Percentiles rank a stretch among this genome's conserved stretches.
Evolutionary conservation across 306 rosid genomes (phyloP).

Genomic region (Trifolium dubium): DNA sequence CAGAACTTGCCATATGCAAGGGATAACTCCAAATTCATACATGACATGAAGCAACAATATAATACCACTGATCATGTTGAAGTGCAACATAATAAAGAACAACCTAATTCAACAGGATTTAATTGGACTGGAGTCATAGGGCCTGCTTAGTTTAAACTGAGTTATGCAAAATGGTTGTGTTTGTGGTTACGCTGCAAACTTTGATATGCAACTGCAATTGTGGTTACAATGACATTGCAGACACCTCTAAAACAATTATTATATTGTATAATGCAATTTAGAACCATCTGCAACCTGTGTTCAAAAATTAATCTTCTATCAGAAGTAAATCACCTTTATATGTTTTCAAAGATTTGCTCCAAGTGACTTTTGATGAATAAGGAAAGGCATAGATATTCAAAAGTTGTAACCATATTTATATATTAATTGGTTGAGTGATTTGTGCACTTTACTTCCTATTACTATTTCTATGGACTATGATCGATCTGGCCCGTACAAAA

Average conservation of each 20-base stretch:
- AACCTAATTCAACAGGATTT: too few species aligned
- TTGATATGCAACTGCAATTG: too few species aligned
- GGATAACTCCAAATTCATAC: not conserved
- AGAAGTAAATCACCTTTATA: constrained; percentile 5
- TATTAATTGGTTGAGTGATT: constrained; percentile 29
- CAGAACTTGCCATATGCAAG: not conserved
- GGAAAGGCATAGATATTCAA: constrained; percentile 38
- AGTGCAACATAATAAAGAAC: too few species aligned
- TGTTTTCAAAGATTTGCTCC: constrained; percentile 48
- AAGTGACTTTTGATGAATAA: constrained; percentile 38
- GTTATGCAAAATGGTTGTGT: too few species aligned
- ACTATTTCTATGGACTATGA: not conserved
- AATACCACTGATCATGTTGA: too few species aligned
- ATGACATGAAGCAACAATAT: too few species aligned
- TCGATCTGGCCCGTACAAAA: not conserved
- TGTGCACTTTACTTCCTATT: constrained; percentile 25
- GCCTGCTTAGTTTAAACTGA: too few species aligned
- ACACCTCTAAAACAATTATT: not conserved
- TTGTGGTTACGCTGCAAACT: too few species aligned
- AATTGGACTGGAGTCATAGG: too few species aligned
- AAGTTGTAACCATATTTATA: constrained; percentile 3
- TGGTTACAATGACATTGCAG: too few species aligned
- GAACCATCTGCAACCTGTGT: constrained; percentile 30
- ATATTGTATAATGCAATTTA: not conserved
- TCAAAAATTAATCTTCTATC: constrained; percentile 51